Conservation (phyloP, 805 yeast species). For the Yamadazyma kitorensis region DNA sequence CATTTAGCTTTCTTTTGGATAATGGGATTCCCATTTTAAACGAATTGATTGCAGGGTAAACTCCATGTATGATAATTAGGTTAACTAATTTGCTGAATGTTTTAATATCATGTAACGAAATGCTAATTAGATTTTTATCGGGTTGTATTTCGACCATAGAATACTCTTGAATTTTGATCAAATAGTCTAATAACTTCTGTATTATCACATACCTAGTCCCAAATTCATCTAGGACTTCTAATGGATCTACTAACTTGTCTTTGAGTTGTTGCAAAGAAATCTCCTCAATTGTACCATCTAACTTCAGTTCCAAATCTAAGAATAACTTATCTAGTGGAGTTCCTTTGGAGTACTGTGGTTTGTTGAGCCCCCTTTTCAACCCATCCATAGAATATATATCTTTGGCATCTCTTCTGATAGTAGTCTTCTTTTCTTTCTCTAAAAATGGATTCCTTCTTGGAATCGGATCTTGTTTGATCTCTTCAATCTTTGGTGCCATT, state of each 20-base stretch:
- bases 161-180: conserved; percentile 38
- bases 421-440: conserved; percentile 17
- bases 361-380: conserved; percentile 30
- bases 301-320: conserved; percentile 22
- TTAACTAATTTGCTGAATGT: conserved; percentile 64
- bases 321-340: conserved; percentile 37
- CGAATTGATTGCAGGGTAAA: conserved; percentile 58
- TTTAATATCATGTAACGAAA: conserved; percentile 84
- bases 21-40: conserved; percentile 62
- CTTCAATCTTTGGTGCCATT: conserved; percentile 25
- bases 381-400: conserved; percentile 26
- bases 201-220: conserved; percentile 18
- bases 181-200: conserved; percentile 29
- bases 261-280: conserved; percentile 17
- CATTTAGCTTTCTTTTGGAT: conserved; percentile 54
- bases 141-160: conserved; percentile 22
- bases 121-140: conserved; percentile 46
- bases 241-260: conserved; percentile 7
- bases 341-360: conserved; percentile 25
- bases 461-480: conserved; percentile 2
- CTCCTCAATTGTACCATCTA: conserved; percentile 24
- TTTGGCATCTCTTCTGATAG: conserved; percentile 28
- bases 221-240: conserved; percentile 2
- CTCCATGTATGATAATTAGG: conserved; percentile 64
- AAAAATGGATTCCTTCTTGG: conserved; percentile 36